Percentiles rank a stretch among this genome's conserved stretches.
phyloP scores from a whole-genome alignment of 805 yeast genomes.

The Wickerhamiella musiphila region DNA sequence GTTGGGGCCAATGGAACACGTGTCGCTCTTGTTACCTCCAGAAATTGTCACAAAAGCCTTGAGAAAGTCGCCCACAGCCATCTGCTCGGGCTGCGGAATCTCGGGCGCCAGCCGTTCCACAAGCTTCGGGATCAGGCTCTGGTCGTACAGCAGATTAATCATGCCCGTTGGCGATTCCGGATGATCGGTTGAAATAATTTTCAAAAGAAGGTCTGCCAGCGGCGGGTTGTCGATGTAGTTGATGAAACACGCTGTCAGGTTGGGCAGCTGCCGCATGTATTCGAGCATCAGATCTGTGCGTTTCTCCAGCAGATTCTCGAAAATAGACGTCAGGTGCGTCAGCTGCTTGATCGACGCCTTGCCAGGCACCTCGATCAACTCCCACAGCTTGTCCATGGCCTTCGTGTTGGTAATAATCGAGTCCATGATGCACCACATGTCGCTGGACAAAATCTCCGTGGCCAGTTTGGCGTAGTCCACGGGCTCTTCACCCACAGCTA shows the following conservation, averaged over 20 bases:
- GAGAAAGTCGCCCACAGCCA: constrained; percentile 88
- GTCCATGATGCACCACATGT: constrained; percentile 86
- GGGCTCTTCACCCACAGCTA: constrained; percentile 10
- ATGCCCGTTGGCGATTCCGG: constrained; percentile 80
- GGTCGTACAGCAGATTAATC: constrained; percentile 55
- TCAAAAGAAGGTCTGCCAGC: constrained; percentile 76
- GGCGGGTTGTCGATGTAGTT: constrained; percentile 85
- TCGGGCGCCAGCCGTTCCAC: constrained; percentile 55
- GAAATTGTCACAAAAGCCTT: constrained; percentile 89
- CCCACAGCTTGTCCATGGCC: constrained; percentile 60
- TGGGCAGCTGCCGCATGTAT: constrained; percentile 50
- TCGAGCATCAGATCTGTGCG: constrained; percentile 62
- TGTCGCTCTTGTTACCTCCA: constrained; percentile 78
- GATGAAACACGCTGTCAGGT: constrained; percentile 64
- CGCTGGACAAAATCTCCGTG: constrained; percentile 78
- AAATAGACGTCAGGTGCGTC: constrained; percentile 78
- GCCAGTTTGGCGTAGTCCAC: constrained; percentile 41
- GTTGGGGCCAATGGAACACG: constrained; percentile 89
- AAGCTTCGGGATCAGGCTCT: constrained; percentile 54
- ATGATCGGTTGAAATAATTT: constrained; percentile 84
- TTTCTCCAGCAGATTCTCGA: constrained; percentile 77
- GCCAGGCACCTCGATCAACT: constrained; percentile 46
- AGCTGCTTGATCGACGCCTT: constrained; percentile 63
- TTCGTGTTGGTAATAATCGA: constrained; percentile 62
- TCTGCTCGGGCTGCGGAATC: constrained; percentile 54